phyloP scores from a whole-genome alignment of 129 eudicot genomes.

The Scalesia atractyloides region DNA sequence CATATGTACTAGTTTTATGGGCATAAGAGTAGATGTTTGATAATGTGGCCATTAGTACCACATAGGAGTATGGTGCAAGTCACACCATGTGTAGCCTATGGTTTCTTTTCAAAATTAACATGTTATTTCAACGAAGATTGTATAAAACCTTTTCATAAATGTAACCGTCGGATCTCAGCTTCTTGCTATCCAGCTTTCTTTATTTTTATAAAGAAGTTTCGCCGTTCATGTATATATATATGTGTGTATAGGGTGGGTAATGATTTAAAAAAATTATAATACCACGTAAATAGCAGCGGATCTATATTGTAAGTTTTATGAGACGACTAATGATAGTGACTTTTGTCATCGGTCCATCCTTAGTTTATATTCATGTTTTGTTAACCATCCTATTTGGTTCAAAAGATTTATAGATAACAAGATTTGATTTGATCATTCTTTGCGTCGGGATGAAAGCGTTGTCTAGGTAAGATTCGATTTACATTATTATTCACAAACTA shows the following conservation, averaged over 20 bases:
- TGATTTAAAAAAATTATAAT: not conserved
- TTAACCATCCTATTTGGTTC: not conserved
- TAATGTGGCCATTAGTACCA: constrained; percentile 32
- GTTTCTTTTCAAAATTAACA: not conserved
- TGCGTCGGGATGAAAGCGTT: too few relatives aligned
- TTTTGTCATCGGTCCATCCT: too few relatives aligned
- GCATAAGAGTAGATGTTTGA: constrained; percentile 31
- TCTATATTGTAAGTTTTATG: not conserved
- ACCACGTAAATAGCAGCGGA: not conserved
- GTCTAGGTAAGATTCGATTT: too few relatives aligned
- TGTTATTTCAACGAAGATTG: not conserved
- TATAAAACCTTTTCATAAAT: not conserved
- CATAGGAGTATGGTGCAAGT: constrained; percentile 37
- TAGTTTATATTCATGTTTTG: too few relatives aligned
- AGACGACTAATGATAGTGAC: too few relatives aligned
- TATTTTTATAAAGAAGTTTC: too few relatives aligned
- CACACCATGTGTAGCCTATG: not conserved
- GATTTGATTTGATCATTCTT: too few relatives aligned
- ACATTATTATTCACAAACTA: too few relatives aligned
- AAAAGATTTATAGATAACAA: too few relatives aligned
- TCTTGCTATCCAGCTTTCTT: too few relatives aligned
- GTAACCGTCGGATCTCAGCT: too few relatives aligned
- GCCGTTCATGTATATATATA: too few relatives aligned
- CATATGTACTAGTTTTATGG: constrained; percentile 40
- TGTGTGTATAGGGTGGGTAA: not conserved